Conservation (phyloP, 2,329 filamentous ascomycete species). For the Aspergillus sp. region DNA sequence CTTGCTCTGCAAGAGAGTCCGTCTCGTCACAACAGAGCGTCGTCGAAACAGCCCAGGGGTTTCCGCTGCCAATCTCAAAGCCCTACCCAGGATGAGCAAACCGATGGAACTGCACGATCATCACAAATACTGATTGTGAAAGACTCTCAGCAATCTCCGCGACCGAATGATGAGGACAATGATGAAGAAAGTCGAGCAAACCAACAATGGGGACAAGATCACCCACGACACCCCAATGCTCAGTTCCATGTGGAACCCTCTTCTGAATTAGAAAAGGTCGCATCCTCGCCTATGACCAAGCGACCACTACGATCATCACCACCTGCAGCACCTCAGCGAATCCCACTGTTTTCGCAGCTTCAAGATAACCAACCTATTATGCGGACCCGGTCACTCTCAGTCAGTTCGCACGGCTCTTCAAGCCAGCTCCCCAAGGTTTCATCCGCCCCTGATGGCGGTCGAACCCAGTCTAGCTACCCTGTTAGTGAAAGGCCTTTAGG, state of each 20-base stretch:
- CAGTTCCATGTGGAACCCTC: slow-evolving; percentile 6
- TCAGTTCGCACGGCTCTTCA: slow-evolving; percentile 5
- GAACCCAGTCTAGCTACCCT: slow-evolving; percentile 12
- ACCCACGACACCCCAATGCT: background rate
- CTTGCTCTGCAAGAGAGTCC: slow-evolving; percentile 24
- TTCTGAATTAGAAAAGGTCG: slow-evolving; percentile 7
- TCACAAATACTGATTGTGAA: slow-evolving; percentile 32
- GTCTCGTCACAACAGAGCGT: slow-evolving; percentile 6
- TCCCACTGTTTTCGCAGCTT: slow-evolving; percentile 3
- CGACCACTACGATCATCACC: slow-evolving; percentile 18
- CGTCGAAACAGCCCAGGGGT: slow-evolving; percentile 2
- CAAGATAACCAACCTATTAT: slow-evolving; percentile 1
- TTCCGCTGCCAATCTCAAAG: slow-evolving; percentile 1
- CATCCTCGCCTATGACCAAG: slow-evolving; percentile 12
- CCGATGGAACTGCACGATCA: slow-evolving; percentile 12
- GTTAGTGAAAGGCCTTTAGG: slow-evolving; percentile 3
- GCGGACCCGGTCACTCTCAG: slow-evolving; percentile 5
- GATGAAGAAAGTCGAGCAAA: background rate
- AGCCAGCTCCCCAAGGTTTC: slow-evolving; percentile 4
- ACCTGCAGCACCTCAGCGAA: slow-evolving; percentile 14
- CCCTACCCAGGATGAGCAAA: slow-evolving; percentile 3
- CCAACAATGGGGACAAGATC: slow-evolving; percentile 1
- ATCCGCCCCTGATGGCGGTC: slow-evolving; percentile 4
- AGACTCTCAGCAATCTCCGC: slow-evolving; percentile 33
- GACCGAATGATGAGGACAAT: slow-evolving; percentile 5